Evolutionary conservation across 805 yeast genomes (phyloP).

Genomic region (Starmerella apis): DNA sequence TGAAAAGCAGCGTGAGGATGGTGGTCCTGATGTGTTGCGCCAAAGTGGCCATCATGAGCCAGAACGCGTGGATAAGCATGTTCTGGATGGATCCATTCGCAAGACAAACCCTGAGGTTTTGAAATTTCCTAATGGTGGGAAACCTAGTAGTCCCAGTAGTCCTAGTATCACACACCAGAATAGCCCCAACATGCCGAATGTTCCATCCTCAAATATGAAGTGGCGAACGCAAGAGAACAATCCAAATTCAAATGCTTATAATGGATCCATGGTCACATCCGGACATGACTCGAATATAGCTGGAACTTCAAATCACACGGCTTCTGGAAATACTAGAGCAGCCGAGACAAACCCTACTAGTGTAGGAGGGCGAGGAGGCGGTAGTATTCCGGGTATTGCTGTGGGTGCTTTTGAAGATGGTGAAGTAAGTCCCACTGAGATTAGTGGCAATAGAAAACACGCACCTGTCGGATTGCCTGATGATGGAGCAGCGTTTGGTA

Average conservation of each 20-base stretch:
- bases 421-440: not conserved
- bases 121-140: not conserved
- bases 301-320: not conserved
- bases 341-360: not conserved
- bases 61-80: slow-evolving; percentile 24
- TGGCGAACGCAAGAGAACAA: not conserved
- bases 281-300: not conserved
- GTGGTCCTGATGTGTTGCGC: slow-evolving; percentile 37
- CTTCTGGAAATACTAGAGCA: not conserved
- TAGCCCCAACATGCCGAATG: not conserved
- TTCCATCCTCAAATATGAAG: not conserved
- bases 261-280: not conserved
- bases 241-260: not conserved
- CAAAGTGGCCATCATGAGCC: slow-evolving; percentile 24
- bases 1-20: slow-evolving; percentile 42
- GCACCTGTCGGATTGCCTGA: not conserved
- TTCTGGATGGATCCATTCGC: slow-evolving; percentile 16
- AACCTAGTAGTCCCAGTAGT: not conserved
- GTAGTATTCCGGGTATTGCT: not conserved
- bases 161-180: not conserved
- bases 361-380: not conserved
- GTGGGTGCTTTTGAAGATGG: not conserved
- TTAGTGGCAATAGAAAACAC: not conserved
- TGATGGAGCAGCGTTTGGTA: not conserved
- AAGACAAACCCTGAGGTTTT: slow-evolving; percentile 10